Evolutionary conservation across 768 basidiomycete genomes (phyloP), one percentile per base, ranked within the genome.

Genomic region (Rhizopogon roseolus): DNA sequence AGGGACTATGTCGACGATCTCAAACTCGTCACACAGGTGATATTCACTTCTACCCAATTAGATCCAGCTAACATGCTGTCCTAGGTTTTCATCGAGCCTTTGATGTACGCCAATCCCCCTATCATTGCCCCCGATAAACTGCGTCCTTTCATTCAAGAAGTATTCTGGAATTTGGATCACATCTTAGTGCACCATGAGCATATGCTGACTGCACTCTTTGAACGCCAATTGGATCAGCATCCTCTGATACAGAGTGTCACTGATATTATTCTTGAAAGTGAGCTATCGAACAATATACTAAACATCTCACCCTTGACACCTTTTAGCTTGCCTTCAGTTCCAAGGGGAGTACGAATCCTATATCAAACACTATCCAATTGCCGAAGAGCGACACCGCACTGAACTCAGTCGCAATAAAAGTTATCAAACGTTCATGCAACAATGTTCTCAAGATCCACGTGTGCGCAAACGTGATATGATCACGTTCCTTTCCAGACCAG

Each of bases 311-410:
- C 29, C 58, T 69, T 39, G 67, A 57, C n/a, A 40, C 57, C 50
- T 53, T 44, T 55, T 49, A 72, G 67, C 69, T 27, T 58, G 66
- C 13, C 63, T 72, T 45, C 61, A 66, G 32, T 90, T 88, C 66
- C 81, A 82, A 38, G 67, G 71, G 13, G 81, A 80, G 8, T 93
- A 93, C 57, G 91, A 93, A 58, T 75, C 75, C 0, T 93, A 93
- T 67, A 89, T 93, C 69, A 89, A 93, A 63, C 84, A 93, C 57
- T 95, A 93, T 57, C 93, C 93, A 4, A 75, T 95, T 42, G 82
- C 93, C 1, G 90, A 94, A 63, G 88, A 89, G 9, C 77, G 77
- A 25, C 90, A 95, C 61, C 86, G 88, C 49, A 80, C 82, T 29
- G 90, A 95, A 64, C 76, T 89, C 41, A 82, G 79, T 52, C 75